Evolutionary conservation across 306 rosid species (phyloP).

Genomic region (Pachyrhizus erosus): DNA sequence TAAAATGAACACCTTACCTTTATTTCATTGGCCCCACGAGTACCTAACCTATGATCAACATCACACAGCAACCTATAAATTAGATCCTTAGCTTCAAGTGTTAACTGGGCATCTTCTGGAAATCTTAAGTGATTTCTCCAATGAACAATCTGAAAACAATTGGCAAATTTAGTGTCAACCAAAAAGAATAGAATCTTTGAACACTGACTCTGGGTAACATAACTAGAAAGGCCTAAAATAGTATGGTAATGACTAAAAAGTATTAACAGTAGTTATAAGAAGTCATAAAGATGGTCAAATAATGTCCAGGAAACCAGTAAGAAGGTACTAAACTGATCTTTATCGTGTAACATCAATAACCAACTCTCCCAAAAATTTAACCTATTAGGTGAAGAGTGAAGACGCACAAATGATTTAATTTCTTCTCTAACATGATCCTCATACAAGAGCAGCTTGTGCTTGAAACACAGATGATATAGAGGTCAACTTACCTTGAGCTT

Average conservation of each 20-base stretch:
- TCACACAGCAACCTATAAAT: slow-evolving; percentile 93
- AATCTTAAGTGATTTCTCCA: slow-evolving; percentile 90
- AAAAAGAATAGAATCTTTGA: slow-evolving; percentile 27
- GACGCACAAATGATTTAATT: background rate
- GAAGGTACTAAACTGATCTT: background rate
- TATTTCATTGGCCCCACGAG: slow-evolving; percentile 84
- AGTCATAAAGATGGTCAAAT: slow-evolving; percentile 6
- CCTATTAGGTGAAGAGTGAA: background rate
- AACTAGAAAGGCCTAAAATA: slow-evolving; percentile 20
- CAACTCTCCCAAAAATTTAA: background rate
- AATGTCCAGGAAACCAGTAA: background rate
- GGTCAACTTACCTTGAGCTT: background rate
- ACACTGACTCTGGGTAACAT: slow-evolving; percentile 33
- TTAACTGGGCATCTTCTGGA: slow-evolving; percentile 87
- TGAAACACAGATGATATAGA: too few species aligned
- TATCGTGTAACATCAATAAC: background rate
- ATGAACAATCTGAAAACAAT: slow-evolving; percentile 86
- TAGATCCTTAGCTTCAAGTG: slow-evolving; percentile 90
- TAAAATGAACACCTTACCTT: slow-evolving; percentile 59
- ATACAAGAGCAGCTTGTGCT: background rate
- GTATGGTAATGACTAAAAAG: slow-evolving; percentile 17
- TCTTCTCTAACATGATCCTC: background rate
- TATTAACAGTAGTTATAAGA: slow-evolving; percentile 18
- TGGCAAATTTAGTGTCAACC: slow-evolving; percentile 42
- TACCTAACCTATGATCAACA: slow-evolving; percentile 91